Conservation (phyloP, 2,329 filamentous ascomycete genomes). For the Diaporthe citriasiana region DNA sequence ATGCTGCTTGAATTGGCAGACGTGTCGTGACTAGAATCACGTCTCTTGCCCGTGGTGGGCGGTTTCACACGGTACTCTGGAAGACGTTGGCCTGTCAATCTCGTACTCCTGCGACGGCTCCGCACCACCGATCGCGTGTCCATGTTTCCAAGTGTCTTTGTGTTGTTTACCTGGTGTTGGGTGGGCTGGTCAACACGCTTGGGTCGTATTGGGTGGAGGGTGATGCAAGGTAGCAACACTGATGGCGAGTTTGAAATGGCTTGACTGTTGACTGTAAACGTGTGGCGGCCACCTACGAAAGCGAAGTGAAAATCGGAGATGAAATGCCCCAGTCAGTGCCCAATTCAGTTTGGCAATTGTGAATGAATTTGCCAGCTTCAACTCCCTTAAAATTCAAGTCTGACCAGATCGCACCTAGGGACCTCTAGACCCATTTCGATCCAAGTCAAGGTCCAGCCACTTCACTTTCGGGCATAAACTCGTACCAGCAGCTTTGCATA, state of each 20-base stretch:
- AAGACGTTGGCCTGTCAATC: background rate
- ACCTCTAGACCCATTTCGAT: background rate
- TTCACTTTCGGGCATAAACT: background rate
- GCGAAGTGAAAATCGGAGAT: background rate
- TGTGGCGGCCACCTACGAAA: background rate
- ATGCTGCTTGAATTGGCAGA: background rate
- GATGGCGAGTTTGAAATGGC: background rate
- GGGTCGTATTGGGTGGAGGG: background rate
- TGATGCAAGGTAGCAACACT: background rate
- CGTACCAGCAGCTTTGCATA: background rate
- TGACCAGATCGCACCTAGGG: background rate
- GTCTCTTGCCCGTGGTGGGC: background rate
- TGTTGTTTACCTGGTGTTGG: background rate
- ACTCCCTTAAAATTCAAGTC: background rate
- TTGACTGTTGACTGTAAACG: no score
- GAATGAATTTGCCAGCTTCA: background rate
- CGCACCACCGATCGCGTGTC: slow-evolving; percentile 22
- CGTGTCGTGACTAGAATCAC: background rate
- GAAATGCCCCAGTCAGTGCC: background rate
- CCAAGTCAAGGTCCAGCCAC: no score
- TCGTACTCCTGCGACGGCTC: slow-evolving; percentile 27
- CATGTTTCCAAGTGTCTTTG: background rate
- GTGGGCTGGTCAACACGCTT: background rate
- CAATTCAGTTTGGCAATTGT: background rate
- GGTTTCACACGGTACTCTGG: background rate